A percentile compares a stretch with the other conserved stretches of the same genome.
Conservation (phyloP, 768 basidiomycete genomes). For the Tulasnella sp. region DNA sequence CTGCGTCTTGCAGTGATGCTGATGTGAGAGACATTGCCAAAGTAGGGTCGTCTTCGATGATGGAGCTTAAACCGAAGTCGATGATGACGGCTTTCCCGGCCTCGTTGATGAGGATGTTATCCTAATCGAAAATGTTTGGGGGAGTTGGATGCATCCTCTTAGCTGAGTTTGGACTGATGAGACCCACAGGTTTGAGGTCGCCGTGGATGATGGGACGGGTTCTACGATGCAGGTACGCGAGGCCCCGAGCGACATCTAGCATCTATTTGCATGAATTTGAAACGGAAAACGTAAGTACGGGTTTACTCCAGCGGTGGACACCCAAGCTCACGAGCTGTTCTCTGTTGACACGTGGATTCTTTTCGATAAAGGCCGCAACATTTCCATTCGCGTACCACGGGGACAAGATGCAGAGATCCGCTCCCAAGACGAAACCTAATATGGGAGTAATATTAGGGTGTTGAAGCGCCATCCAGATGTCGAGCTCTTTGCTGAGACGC, state of each 20-base stretch:
- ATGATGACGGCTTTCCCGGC: neutral
- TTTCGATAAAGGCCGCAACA: neutral
- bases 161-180: too few species aligned
- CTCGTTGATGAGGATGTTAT: neutral
- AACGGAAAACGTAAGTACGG: neutral
- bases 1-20: neutral
- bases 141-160: neutral
- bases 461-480: neutral
- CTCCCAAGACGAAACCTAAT: neutral
- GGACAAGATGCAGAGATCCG: neutral
- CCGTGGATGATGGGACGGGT: neutral
- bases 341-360: neutral
- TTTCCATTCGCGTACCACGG: neutral
- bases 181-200: neutral
- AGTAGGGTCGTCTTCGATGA: neutral
- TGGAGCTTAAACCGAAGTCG: neutral
- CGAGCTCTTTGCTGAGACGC: neutral
- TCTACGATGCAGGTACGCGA: neutral
- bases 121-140: neutral
- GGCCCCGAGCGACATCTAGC: neutral
- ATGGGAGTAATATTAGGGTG: neutral
- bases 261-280: neutral
- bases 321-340: neutral
- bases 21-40: neutral
- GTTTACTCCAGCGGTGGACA: neutral